Percentiles rank a stretch among this genome's conserved stretches.
Conservation (phyloP, 2,329 filamentous ascomycete genomes). For the Pestalotiopsis sp. region DNA sequence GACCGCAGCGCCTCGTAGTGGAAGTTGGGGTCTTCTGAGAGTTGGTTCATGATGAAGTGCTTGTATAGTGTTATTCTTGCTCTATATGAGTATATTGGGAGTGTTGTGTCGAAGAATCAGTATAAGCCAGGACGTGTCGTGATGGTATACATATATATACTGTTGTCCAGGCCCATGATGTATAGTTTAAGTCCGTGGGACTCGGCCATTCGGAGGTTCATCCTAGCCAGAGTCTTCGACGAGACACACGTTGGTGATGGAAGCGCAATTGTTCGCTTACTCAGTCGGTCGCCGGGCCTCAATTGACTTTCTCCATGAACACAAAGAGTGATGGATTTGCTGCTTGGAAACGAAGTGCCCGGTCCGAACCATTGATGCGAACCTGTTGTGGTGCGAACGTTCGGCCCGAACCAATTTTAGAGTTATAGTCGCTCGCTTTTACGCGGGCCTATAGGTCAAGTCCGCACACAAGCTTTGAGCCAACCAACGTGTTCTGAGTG, state of each 20-base stretch:
- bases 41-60: constrained; percentile 17
- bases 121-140: neutral
- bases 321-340: neutral
- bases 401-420: neutral
- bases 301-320: neutral
- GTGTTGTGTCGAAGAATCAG: neutral
- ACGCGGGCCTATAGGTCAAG: neutral
- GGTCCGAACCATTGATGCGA: neutral
- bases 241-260: neutral
- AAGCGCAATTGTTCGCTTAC: neutral
- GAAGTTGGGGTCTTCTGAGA: constrained; percentile 24
- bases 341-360: neutral
- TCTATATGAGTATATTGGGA: too few species aligned
- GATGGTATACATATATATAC: neutral
- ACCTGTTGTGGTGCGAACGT: neutral
- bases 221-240: neutral
- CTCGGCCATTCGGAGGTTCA: neutral
- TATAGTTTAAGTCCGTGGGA: neutral
- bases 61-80: neutral
- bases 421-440: neutral
- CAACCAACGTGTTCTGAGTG: neutral
- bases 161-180: neutral
- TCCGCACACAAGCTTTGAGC: neutral
- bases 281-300: neutral
- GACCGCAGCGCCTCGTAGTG: constrained; percentile 26